A percentile compares a stretch with the other conserved stretches of the same genome.
Evolutionary conservation across 345 rosid genomes (phyloP).

Genomic region (Dipteronia sinensis): DNA sequence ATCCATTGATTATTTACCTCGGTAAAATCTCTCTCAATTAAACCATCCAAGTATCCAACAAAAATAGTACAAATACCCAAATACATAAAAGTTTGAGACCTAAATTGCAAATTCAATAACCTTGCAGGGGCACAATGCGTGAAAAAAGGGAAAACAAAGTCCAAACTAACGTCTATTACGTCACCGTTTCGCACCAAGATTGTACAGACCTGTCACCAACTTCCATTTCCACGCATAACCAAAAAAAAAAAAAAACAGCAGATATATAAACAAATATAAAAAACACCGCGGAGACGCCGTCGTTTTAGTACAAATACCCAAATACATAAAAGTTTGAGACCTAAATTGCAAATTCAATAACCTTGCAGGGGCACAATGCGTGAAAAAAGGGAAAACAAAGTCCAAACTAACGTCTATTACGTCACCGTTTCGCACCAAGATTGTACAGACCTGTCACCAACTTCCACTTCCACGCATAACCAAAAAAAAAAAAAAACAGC

Average conservation of each 20-base stretch:
- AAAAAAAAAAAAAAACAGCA: not conserved
- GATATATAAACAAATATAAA: no score
- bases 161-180: conserved; percentile 4
- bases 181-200: conserved; percentile 14
- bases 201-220: conserved; percentile 17
- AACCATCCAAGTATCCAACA: not conserved
- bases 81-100: not conserved
- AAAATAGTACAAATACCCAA: not conserved
- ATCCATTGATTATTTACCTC: no score
- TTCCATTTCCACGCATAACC: conserved; percentile 4
- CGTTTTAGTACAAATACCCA: not conserved
- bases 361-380: not conserved
- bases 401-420: conserved; percentile 3
- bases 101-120: not conserved
- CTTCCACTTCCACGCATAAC: conserved; percentile 10
- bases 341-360: not conserved
- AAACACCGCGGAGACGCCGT: no score
- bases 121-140: not conserved
- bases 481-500: not conserved
- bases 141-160: not conserved
- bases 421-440: conserved; percentile 14
- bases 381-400: not conserved
- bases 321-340: not conserved
- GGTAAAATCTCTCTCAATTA: not conserved
- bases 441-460: conserved; percentile 15